Conservation (phyloP, 306 rosid genomes). For the Hippophae tibetana region DNA sequence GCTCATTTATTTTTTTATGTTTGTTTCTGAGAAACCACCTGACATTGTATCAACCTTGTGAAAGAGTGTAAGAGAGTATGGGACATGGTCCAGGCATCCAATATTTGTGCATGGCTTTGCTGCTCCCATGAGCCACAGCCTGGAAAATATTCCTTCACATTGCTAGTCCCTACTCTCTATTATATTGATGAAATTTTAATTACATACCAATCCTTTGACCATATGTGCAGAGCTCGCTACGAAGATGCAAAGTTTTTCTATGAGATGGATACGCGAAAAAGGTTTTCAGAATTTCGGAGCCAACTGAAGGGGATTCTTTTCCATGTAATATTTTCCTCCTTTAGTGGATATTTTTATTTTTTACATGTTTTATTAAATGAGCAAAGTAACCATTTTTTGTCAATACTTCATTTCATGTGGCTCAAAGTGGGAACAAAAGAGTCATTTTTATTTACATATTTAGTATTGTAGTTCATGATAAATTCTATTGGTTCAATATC, state of each 20-base stretch:
- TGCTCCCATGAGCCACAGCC: conserved; percentile 7
- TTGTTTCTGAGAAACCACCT: not conserved
- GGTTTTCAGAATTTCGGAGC: conserved; percentile 59
- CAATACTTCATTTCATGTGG: not conserved
- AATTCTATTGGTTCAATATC: conserved; percentile 7
- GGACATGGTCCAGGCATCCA: not conserved
- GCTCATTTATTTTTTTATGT: too few species aligned
- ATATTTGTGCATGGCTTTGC: conserved; percentile 5
- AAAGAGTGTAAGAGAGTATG: not conserved
- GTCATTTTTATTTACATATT: not conserved
- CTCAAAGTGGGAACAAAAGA: not conserved
- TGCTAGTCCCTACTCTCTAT: conserved; percentile 1
- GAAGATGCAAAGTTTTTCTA: conserved; percentile 98
- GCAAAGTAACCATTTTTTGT: conserved; percentile 4
- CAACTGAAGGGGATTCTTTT: conserved; percentile 75
- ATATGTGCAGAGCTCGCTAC: conserved; percentile 75
- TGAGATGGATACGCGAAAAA: conserved; percentile 62
- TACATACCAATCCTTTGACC: conserved; percentile 8
- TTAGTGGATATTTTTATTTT: not conserved
- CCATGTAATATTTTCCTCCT: conserved; percentile 51
- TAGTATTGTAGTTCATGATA: not conserved
- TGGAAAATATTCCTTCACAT: conserved; percentile 5
- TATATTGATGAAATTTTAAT: conserved; percentile 9
- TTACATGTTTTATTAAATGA: not conserved
- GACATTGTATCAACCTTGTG: not conserved